A percentile compares a stretch with the other conserved stretches of the same genome.
Evolutionary conservation across 1,139 yeast species (phyloP).

Genomic region (Scheffersomyces cryptocercus): DNA sequence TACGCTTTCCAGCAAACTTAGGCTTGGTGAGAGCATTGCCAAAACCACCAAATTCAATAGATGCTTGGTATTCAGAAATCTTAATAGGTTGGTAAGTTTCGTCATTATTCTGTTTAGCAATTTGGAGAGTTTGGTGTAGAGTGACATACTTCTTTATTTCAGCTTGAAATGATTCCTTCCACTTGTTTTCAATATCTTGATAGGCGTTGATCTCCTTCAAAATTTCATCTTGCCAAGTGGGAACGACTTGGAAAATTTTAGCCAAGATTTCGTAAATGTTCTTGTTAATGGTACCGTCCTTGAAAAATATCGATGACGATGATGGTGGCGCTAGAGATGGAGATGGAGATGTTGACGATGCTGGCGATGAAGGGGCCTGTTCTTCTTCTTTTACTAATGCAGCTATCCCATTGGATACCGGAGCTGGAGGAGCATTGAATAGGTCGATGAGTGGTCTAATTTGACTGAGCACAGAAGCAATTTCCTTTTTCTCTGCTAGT

Average conservation of each 20-base stretch:
- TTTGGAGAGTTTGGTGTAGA: conserved; percentile 33
- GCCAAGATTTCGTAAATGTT: conserved; percentile 28
- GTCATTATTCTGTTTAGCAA: conserved; percentile 27
- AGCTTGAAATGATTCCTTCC: conserved; percentile 33
- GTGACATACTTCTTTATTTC: conserved; percentile 36
- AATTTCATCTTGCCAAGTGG: conserved; percentile 41
- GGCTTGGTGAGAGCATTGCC: conserved; percentile 36
- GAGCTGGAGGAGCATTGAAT: conserved; percentile 15
- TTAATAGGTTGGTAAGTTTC: conserved; percentile 34
- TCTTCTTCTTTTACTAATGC: neutral
- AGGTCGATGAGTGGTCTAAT: conserved; percentile 31
- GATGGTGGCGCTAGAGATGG: neutral
- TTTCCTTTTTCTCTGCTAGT: conserved; percentile 28
- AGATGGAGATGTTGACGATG: neutral
- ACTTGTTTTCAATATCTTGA: conserved; percentile 32
- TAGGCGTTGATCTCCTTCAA: conserved; percentile 29
- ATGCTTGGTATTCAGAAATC: conserved; percentile 41
- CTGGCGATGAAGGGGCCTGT: conserved; percentile 1
- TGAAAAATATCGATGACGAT: conserved; percentile 23
- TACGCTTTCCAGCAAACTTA: conserved; percentile 10
- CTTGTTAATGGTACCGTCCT: conserved; percentile 33
- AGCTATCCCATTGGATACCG: neutral
- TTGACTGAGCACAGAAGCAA: conserved; percentile 16
- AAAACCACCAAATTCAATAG: conserved; percentile 45
- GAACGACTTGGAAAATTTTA: conserved; percentile 27